These are phyloP conservation scores for Corinectria fuckeliana DNA, from an alignment of 2,329 filamentous ascomycete genomes.

Conservation along the genomic window DNA sequence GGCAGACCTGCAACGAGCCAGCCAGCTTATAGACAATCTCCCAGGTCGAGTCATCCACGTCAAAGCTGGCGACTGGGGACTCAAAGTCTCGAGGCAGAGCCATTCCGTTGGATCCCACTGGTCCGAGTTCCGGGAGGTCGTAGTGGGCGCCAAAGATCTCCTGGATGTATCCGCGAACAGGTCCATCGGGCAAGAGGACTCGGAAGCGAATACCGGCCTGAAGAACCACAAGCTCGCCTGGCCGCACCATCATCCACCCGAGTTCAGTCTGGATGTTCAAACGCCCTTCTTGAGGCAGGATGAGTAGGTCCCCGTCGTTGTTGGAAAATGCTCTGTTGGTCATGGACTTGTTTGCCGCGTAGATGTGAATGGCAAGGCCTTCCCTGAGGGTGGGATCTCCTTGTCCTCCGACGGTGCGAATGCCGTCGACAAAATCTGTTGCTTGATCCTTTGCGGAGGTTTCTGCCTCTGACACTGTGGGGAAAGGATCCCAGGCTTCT, in stretches of 20 bases:
- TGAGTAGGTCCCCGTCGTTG: constrained; percentile 73
- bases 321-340: constrained; percentile 49
- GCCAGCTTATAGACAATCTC: constrained; percentile 66
- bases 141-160: constrained; percentile 77
- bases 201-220: constrained; percentile 69
- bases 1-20: constrained; percentile 64
- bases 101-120: constrained; percentile 73
- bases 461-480: constrained; percentile 18
- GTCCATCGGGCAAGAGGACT: constrained; percentile 65
- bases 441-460: constrained; percentile 13
- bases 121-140: constrained; percentile 71
- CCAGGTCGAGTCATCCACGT: constrained; percentile 53
- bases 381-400: constrained; percentile 53
- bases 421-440: constrained; percentile 51
- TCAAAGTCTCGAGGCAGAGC: constrained; percentile 78
- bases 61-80: constrained; percentile 70
- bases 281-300: constrained; percentile 69
- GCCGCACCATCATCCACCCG: constrained; percentile 66
- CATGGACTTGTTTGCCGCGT: constrained; percentile 43
- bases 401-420: constrained; percentile 54
- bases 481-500: constrained; percentile 57
- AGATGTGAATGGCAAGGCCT: constrained; percentile 17
- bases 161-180: constrained; percentile 73
- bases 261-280: constrained; percentile 73
- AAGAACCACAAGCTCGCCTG: constrained; percentile 70